Conservation (phyloP, 768 basidiomycete genomes). For the Tulasnella sp. region DNA sequence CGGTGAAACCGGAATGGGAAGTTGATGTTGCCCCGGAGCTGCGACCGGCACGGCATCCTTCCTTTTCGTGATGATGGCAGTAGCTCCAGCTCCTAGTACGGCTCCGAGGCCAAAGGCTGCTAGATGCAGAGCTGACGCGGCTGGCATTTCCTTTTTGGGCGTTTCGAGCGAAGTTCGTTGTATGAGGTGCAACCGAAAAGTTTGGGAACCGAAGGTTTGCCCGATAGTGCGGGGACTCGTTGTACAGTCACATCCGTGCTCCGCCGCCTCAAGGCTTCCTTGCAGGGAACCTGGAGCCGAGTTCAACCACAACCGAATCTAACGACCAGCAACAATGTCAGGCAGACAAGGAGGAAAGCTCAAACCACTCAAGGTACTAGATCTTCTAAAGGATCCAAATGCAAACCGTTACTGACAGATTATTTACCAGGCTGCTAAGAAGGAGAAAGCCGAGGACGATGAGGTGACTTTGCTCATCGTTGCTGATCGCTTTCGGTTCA, state of each 20-base stretch:
- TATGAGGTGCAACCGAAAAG: neutral
- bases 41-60: neutral
- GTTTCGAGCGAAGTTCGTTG: neutral
- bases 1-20: conserved; percentile 13
- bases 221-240: neutral
- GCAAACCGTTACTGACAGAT: neutral
- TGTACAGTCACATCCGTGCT: neutral
- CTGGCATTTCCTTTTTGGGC: conserved; percentile 40
- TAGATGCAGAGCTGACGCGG: conserved; percentile 51
- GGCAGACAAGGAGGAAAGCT: conserved; percentile 53
- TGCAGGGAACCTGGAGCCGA: neutral
- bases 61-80: conserved; percentile 32
- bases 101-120: conserved; percentile 82
- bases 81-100: conserved; percentile 66
- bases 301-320: conserved; percentile 14
- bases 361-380: conserved; percentile 75
- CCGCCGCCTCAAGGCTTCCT: neutral
- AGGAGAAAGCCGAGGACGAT: conserved; percentile 61
- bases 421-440: conserved; percentile 69
- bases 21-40: conserved; percentile 28
- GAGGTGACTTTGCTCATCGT: conserved; percentile 29
- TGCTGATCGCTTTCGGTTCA: neutral
- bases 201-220: neutral
- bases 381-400: neutral
- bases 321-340: conserved; percentile 14